These are phyloP conservation scores for Leishmania martiniquensis DNA, from an alignment of 208 protist genomes.

Conservation along the genomic window DNA sequence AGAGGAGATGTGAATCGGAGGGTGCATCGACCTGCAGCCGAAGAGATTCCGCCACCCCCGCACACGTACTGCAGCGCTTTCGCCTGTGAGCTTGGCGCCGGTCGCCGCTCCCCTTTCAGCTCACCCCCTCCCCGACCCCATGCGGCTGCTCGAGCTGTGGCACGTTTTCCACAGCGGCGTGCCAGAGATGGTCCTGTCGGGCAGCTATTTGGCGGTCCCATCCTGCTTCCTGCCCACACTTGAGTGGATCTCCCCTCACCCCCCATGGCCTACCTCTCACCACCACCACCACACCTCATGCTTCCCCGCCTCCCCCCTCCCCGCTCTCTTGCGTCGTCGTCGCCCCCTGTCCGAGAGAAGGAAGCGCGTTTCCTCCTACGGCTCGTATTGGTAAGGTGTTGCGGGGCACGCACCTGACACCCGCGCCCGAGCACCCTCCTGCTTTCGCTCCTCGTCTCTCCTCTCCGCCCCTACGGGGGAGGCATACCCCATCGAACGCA, in stretches of 20 bases:
- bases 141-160: not conserved
- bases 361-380: not conserved
- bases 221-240: too few species aligned
- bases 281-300: not conserved
- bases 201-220: too few species aligned
- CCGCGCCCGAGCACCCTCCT: not conserved
- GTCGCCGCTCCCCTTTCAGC: too few species aligned
- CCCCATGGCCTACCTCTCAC: not conserved
- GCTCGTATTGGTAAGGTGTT: not conserved
- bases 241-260: not conserved
- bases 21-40: not conserved
- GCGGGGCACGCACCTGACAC: too few species aligned
- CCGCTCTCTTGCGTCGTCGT: not conserved
- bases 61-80: too few species aligned
- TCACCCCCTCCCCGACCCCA: not conserved
- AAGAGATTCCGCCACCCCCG: not conserved
- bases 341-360: not conserved
- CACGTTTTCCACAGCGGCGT: not conserved
- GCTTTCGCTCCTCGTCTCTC: too few species aligned
- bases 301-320: not conserved
- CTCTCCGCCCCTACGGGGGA: too few species aligned
- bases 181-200: too few species aligned
- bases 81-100: not conserved
- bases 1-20: not conserved
- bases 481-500: not conserved